Percentiles rank a stretch among this genome's conserved stretches.
phyloP scores from a whole-genome alignment of 805 yeast species.

The Schwanniomyces pseudopolymorphus region DNA sequence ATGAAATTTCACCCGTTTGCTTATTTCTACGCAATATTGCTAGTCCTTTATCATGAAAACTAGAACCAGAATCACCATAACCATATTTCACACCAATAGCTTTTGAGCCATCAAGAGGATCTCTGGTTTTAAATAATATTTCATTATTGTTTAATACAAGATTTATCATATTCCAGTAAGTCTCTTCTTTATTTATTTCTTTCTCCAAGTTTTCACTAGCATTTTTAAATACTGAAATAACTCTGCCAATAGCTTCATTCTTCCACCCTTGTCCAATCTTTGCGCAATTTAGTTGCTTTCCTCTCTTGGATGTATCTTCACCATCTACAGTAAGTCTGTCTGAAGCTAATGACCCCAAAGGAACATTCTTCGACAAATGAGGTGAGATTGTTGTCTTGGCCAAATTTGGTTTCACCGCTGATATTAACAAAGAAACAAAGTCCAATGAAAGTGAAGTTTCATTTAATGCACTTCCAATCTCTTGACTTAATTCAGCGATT shows the following conservation, averaged over 20 bases:
- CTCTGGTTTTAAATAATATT: constrained; percentile 65
- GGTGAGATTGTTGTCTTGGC: constrained; percentile 89
- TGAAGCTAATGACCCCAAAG: constrained; percentile 69
- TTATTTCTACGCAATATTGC: constrained; percentile 62
- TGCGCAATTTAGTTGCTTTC: constrained; percentile 24
- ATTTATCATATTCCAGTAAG: constrained; percentile 62
- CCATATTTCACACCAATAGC: constrained; percentile 86
- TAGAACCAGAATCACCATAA: constrained; percentile 87
- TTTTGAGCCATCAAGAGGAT: constrained; percentile 44
- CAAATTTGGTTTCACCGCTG: constrained; percentile 80
- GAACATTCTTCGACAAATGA: constrained; percentile 68
- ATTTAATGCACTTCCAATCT: constrained; percentile 69
- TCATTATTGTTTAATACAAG: constrained; percentile 51
- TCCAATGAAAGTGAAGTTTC: constrained; percentile 88
- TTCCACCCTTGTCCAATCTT: constrained; percentile 81
- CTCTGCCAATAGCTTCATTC: constrained; percentile 59
- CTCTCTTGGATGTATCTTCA: constrained; percentile 15
- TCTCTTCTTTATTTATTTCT: constrained; percentile 60
- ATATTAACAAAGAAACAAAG: constrained; percentile 77
- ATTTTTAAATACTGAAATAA: constrained; percentile 49
- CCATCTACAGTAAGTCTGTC: constrained; percentile 33
- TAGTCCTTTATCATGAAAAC: constrained; percentile 68
- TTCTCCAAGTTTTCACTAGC: constrained; percentile 52
- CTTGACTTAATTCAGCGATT: constrained; percentile 52
- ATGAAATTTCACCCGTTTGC: constrained; percentile 30